These are phyloP conservation scores for Euclidium syriacum DNA, from an alignment of 345 rosid species.

Conservation along the genomic window DNA sequence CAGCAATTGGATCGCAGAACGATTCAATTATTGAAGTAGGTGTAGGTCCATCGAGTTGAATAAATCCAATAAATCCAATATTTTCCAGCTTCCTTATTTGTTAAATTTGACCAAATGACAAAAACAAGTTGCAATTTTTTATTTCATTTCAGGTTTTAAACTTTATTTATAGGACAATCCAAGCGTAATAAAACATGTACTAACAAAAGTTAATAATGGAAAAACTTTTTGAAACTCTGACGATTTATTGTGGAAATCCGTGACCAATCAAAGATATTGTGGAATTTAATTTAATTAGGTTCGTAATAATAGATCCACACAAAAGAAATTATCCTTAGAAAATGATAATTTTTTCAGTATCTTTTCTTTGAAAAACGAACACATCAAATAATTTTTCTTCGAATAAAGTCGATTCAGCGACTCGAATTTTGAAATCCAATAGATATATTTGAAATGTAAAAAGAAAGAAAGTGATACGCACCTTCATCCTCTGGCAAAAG, in stretches of 20 bases:
- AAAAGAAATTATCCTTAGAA: too few relatives aligned
- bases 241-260: too few relatives aligned
- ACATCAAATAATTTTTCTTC: neutral
- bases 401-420: neutral
- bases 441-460: neutral
- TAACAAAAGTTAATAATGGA: neutral
- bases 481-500: slow-evolving; percentile 59
- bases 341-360: neutral
- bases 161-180: neutral
- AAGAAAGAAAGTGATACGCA: slow-evolving; percentile 15
- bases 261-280: too few relatives aligned
- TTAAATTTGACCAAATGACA: neutral
- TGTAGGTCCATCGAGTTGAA: slow-evolving; percentile 2
- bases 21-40: neutral
- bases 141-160: neutral
- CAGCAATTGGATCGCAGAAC: neutral
- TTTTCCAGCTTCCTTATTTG: slow-evolving; percentile 5
- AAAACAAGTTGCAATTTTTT: neutral
- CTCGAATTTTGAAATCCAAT: neutral
- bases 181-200: neutral
- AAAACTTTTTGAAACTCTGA: neutral
- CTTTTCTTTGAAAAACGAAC: neutral
- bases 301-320: too few relatives aligned
- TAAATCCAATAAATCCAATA: slow-evolving; percentile 3
- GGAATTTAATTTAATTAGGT: too few relatives aligned